phyloP scores from a whole-genome alignment of 305 asterid species.

The Lippia alba region DNA sequence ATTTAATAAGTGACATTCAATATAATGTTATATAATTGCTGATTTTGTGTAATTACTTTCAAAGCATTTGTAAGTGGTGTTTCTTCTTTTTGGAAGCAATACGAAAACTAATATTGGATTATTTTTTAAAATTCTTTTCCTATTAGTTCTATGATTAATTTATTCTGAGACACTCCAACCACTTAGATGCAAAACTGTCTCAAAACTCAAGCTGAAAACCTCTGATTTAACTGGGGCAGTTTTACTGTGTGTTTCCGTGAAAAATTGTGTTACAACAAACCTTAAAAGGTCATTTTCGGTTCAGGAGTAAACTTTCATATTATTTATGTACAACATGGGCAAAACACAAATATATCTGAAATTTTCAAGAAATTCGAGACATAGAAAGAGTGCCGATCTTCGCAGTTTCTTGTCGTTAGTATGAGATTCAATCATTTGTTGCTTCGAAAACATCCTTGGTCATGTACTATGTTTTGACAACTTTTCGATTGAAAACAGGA shows the following conservation, averaged over 20 bases:
- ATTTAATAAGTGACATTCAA: too few species aligned
- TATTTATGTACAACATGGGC: conserved; percentile 12
- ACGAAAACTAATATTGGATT: too few species aligned
- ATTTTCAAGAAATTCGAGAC: background rate
- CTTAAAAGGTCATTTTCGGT: background rate
- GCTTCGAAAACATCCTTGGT: background rate
- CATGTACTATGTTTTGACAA: conserved; percentile 34
- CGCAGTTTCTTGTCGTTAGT: background rate
- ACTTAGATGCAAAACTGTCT: too few species aligned
- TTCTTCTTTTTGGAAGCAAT: too few species aligned
- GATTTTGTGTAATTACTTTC: too few species aligned
- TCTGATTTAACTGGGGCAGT: background rate
- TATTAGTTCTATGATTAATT: too few species aligned
- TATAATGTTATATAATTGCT: too few species aligned
- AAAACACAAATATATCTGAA: background rate
- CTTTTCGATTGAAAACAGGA: conserved; percentile 60
- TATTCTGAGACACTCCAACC: too few species aligned
- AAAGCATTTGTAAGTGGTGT: too few species aligned
- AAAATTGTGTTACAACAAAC: background rate
- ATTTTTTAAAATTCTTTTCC: too few species aligned
- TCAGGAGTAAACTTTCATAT: too few species aligned
- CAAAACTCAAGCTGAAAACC: too few species aligned
- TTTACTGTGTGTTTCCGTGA: background rate
- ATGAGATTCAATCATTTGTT: background rate
- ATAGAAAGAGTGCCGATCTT: background rate